Conservation (phyloP, 148 eudicot genomes). For the Rhododendron henanense region DNA sequence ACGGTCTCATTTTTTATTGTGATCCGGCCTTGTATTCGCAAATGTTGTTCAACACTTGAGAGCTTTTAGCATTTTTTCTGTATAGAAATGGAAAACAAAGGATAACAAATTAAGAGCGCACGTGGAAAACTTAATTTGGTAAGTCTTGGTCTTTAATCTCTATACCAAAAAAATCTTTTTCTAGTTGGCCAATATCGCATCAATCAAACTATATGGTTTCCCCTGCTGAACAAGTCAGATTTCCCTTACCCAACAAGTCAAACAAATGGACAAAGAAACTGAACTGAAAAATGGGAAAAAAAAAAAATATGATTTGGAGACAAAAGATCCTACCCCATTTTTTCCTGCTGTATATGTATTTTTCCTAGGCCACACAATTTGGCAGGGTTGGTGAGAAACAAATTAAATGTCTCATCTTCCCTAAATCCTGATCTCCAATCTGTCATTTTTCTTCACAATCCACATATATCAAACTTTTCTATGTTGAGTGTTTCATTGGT, state of each 20-base stretch:
- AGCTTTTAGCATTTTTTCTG: background rate
- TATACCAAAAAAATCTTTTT: background rate
- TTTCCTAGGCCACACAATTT: background rate
- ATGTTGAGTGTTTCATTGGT: background rate
- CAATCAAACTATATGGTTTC: background rate
- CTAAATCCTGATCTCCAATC: background rate
- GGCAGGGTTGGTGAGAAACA: constrained; percentile 10
- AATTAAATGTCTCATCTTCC: background rate
- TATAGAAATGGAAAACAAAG: background rate
- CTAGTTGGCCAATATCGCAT: background rate
- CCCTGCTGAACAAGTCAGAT: background rate
- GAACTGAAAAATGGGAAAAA: background rate
- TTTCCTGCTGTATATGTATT: background rate
- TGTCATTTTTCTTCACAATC: background rate
- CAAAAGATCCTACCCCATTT: background rate
- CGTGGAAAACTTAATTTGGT: background rate
- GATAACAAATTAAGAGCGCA: background rate
- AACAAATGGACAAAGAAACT: background rate
- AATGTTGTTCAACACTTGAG: too few relatives aligned
- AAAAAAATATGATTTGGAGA: background rate
- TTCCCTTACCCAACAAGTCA: background rate
- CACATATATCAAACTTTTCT: background rate
- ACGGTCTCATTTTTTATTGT: background rate
- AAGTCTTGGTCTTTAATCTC: background rate
- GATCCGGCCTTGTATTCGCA: background rate